Percentiles rank a stretch among this genome's conserved stretches.
phyloP scores from a whole-genome alignment of 2,329 filamentous ascomycete genomes.

The Penicillium sp. region DNA sequence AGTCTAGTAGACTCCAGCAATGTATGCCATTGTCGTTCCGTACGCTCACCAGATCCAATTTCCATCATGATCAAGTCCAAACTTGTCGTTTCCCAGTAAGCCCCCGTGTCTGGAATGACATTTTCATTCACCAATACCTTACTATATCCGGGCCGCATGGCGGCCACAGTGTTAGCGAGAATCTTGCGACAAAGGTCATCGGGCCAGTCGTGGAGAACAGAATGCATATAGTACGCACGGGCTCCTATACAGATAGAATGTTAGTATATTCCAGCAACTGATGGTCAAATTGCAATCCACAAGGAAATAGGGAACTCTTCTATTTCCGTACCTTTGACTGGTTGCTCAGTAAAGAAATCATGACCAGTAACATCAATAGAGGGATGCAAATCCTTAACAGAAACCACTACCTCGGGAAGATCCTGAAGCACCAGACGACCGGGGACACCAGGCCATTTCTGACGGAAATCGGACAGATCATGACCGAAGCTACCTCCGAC shows the following conservation, averaged over 20 bases:
- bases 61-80: slow-evolving; percentile 48
- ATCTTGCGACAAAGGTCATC: slow-evolving; percentile 35
- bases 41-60: slow-evolving; percentile 41
- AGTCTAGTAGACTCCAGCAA: slow-evolving; percentile 37
- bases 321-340: slow-evolving; percentile 39
- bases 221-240: slow-evolving; percentile 39
- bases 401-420: slow-evolving; percentile 39
- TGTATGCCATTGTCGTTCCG: slow-evolving; percentile 40
- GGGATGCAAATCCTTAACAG: slow-evolving; percentile 12
- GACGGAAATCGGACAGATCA: slow-evolving; percentile 39
- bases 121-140: slow-evolving; percentile 48
- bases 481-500: slow-evolving; percentile 46
- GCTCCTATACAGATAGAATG: slow-evolving; percentile 27
- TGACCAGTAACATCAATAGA: slow-evolving; percentile 24
- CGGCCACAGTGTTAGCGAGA: slow-evolving; percentile 27
- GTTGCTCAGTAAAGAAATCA: slow-evolving; percentile 50
- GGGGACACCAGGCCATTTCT: slow-evolving; percentile 37
- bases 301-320: background rate
- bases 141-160: slow-evolving; percentile 43
- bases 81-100: slow-evolving; percentile 31
- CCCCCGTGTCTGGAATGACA: slow-evolving; percentile 39
- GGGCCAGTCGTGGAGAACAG: slow-evolving; percentile 39
- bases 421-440: slow-evolving; percentile 53
- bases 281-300: background rate
- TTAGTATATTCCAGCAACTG: slow-evolving; percentile 4